Evolutionary conservation across 2,329 filamentous ascomycete genomes (phyloP).

Genomic region (Colletotrichum coccodes): DNA sequence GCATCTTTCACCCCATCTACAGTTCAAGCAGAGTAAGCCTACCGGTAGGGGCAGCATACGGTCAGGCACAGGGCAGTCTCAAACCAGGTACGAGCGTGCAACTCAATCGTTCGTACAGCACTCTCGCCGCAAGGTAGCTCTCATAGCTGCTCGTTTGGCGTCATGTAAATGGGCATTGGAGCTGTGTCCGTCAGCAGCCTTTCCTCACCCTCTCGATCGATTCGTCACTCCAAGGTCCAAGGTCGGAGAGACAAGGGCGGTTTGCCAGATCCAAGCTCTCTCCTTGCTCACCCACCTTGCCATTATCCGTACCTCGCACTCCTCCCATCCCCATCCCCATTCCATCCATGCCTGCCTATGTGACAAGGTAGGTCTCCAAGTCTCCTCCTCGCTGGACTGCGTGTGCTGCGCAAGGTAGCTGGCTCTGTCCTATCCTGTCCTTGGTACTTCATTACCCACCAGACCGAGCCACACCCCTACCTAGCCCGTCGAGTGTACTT

Average conservation of each 20-base stretch:
- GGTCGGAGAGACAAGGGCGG: conserved; percentile 10
- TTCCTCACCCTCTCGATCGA: conserved; percentile 6
- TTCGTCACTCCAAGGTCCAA: conserved; percentile 16
- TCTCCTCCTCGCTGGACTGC: conserved; percentile 19
- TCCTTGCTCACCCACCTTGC: conserved; percentile 28
- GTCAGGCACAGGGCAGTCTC: not conserved
- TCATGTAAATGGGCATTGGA: not conserved
- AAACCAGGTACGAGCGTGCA: conserved; percentile 3
- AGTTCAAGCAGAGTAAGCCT: conserved; percentile 3
- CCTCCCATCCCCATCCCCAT: not conserved
- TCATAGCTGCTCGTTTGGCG: not conserved
- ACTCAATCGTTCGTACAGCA: not conserved
- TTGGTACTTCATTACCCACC: conserved; percentile 29
- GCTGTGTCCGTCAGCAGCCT: conserved; percentile 4
- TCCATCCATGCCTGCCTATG: not conserved
- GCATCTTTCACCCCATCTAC: conserved; percentile 4
- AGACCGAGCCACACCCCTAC: conserved; percentile 33
- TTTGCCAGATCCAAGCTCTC: conserved; percentile 29
- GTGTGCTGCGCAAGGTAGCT: conserved; percentile 14
- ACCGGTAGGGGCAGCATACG: not conserved
- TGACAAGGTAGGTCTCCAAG: not conserved
- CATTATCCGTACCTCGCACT: not conserved
- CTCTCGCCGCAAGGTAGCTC: not conserved
- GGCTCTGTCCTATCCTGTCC: conserved; percentile 11
- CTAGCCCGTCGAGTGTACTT: not conserved